A percentile compares a stretch with the other conserved stretches of the same genome.
Conservation (phyloP, 2,329 filamentous ascomycete species). For the Colletotrichum liaoningense region DNA sequence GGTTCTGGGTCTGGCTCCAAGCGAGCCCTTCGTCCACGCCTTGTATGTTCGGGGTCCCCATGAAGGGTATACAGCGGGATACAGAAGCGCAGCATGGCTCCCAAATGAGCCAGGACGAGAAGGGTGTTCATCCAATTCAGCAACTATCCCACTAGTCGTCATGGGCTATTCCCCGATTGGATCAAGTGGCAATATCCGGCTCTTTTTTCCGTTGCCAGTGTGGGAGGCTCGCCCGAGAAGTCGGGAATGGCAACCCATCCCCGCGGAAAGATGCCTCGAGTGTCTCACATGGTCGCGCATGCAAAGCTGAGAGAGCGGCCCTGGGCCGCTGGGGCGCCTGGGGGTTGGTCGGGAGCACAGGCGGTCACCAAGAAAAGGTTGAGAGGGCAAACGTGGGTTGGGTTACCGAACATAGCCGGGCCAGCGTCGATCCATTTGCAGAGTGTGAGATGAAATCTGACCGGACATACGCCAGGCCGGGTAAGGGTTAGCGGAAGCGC, state of each 20-base stretch:
- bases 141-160: neutral
- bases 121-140: constrained; percentile 7
- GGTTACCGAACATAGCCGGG: constrained; percentile 30
- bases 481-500: constrained; percentile 6
- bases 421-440: constrained; percentile 10
- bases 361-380: neutral
- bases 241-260: constrained; percentile 1
- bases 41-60: no score
- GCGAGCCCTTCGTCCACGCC: neutral
- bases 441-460: neutral
- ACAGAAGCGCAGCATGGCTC: neutral
- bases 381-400: neutral
- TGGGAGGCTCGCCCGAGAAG: constrained; percentile 9
- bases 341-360: neutral
- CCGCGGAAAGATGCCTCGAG: neutral
- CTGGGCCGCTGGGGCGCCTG: neutral
- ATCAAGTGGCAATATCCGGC: constrained; percentile 8
- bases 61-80: neutral
- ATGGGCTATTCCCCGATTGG: constrained; percentile 30
- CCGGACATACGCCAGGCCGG: neutral
- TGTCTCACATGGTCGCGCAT: constrained; percentile 11
- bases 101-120: no score
- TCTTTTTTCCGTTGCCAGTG: neutral
- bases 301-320: neutral
- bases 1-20: constrained; percentile 2